phyloP scores from a whole-genome alignment of 2,329 filamentous ascomycete genomes.

The Didymosphaeria variabile region DNA sequence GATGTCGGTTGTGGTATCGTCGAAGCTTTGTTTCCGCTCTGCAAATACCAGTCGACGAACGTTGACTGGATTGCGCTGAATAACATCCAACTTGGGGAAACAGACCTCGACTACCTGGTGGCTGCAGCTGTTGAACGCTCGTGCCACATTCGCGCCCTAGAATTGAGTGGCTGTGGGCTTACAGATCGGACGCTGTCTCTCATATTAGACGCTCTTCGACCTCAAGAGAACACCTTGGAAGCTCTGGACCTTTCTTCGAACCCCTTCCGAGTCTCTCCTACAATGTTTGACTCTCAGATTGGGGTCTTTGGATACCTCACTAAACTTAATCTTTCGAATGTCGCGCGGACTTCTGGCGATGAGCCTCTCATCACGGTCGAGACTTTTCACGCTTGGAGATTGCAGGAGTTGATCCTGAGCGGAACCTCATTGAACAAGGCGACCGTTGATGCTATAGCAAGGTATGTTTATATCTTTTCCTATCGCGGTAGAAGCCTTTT shows the following conservation, averaged over 20 bases:
- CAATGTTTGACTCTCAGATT: slow-evolving; percentile 72
- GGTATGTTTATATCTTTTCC: slow-evolving; percentile 29
- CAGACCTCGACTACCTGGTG: slow-evolving; percentile 73
- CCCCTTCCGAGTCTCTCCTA: slow-evolving; percentile 69
- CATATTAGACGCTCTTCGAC: slow-evolving; percentile 69
- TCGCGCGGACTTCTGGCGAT: slow-evolving; percentile 68
- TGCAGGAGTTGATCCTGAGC: slow-evolving; percentile 72
- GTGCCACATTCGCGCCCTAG: slow-evolving; percentile 72
- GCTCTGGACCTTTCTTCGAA: slow-evolving; percentile 73
- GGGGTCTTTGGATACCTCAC: slow-evolving; percentile 72
- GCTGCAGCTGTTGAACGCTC: slow-evolving; percentile 72
- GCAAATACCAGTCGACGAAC: slow-evolving; percentile 72
- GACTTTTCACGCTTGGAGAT: slow-evolving; percentile 71
- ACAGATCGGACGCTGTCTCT: slow-evolving; percentile 68
- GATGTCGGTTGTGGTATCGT: slow-evolving; percentile 75
- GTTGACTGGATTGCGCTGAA: slow-evolving; percentile 76
- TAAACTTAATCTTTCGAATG: slow-evolving; percentile 71
- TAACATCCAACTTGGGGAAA: slow-evolving; percentile 74
- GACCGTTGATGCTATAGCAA: slow-evolving; percentile 70
- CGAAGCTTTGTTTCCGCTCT: slow-evolving; percentile 73
- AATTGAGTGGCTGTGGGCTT: slow-evolving; percentile 70
- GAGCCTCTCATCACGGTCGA: slow-evolving; percentile 73
- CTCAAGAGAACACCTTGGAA: slow-evolving; percentile 73
- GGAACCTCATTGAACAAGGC: slow-evolving; percentile 69
- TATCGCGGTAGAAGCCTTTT: background rate